These are phyloP conservation scores for Diaporthe helianthi DNA, from an alignment of 2,329 filamentous ascomycete genomes.

Conservation along the genomic window DNA sequence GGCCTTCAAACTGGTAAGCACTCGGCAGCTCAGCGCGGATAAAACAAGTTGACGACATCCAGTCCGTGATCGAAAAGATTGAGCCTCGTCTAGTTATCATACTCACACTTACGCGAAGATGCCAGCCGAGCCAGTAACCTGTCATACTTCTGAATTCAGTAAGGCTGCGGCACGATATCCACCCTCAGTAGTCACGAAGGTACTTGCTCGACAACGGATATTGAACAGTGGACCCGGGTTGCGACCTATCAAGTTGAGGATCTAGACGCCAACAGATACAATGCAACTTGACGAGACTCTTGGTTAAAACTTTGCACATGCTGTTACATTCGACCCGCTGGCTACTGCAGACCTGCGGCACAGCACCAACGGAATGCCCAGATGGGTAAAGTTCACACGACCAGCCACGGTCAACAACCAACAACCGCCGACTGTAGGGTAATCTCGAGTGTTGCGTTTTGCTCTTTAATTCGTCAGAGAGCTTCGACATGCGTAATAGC, in stretches of 20 bases:
- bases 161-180: neutral
- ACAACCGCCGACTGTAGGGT: no score
- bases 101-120: neutral
- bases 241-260: neutral
- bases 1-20: no score
- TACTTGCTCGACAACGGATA: neutral
- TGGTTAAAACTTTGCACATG: neutral
- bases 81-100: neutral
- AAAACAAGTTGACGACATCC: no score
- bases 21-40: no score
- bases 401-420: neutral
- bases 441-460: neutral
- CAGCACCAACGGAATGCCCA: neutral
- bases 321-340: neutral
- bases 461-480: no score
- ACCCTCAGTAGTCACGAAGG: neutral
- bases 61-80: no score
- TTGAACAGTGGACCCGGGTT: neutral
- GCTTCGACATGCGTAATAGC: no score
- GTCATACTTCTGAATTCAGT: neutral
- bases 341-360: neutral
- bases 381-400: neutral
- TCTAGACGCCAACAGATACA: neutral
- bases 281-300: neutral
- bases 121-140: neutral